These are phyloP conservation scores for Cadophora sp. DNA, from an alignment of 2,329 filamentous ascomycete species.

Conservation along the genomic window DNA sequence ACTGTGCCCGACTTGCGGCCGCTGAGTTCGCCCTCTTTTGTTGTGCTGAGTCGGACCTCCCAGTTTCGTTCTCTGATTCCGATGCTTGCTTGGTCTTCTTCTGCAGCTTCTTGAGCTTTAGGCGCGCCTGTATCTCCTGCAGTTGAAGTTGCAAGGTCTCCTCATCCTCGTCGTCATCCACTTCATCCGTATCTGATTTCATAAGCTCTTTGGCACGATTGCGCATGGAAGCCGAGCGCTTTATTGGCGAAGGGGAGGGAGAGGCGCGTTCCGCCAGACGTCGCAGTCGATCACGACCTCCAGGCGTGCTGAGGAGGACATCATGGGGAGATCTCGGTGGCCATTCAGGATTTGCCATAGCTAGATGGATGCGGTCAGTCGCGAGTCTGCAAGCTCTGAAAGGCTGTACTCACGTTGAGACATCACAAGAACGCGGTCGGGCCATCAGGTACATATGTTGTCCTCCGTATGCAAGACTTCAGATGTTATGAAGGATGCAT, in stretches of 20 bases:
- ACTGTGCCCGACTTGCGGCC: slow-evolving; percentile 37
- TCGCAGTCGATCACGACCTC: slow-evolving; percentile 78
- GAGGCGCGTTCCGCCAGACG: slow-evolving; percentile 70
- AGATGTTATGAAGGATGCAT: slow-evolving; percentile 33
- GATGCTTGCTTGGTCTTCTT: slow-evolving; percentile 56
- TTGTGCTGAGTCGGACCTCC: slow-evolving; percentile 26
- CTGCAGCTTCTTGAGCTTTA: slow-evolving; percentile 88
- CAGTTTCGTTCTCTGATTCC: slow-evolving; percentile 37
- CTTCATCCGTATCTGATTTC: slow-evolving; percentile 49
- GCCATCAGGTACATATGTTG: slow-evolving; percentile 28
- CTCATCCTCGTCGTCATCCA: slow-evolving; percentile 81
- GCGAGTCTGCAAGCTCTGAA: slow-evolving; percentile 9
- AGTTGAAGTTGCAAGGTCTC: slow-evolving; percentile 87
- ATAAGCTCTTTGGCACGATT: slow-evolving; percentile 31
- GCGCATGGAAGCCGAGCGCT: slow-evolving; percentile 45
- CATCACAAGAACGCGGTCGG: slow-evolving; percentile 29
- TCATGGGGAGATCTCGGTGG: slow-evolving; percentile 72
- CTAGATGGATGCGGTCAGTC: slow-evolving; percentile 37
- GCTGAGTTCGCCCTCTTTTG: slow-evolving; percentile 36
- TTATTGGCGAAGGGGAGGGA: slow-evolving; percentile 71
- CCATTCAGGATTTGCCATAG: slow-evolving; percentile 55
- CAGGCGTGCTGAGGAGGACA: slow-evolving; percentile 71
- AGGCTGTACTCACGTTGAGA: slow-evolving; percentile 37
- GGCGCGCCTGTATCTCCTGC: slow-evolving; percentile 84
- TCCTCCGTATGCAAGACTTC: slow-evolving; percentile 12